Percentiles rank a stretch among this genome's conserved stretches.
These are phyloP conservation scores for Eutrema heterophyllum DNA, from an alignment of 345 rosid genomes.

Conservation along the genomic window DNA sequence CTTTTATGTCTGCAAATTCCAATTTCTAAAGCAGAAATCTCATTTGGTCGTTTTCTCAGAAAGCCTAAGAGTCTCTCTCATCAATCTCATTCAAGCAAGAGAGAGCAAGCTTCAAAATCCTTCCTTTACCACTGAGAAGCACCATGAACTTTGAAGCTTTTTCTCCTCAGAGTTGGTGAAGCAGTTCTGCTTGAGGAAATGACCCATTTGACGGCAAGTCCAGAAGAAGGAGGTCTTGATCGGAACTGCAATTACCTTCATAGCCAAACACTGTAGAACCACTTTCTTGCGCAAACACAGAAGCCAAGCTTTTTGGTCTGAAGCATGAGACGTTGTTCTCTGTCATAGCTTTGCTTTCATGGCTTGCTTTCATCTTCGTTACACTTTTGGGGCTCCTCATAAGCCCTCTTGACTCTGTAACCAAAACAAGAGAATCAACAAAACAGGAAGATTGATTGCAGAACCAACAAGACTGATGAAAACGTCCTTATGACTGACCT, in stretches of 20 bases:
- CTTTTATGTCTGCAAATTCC: slow-evolving; percentile 16
- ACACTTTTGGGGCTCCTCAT: slow-evolving; percentile 73
- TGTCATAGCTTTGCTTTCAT: slow-evolving; percentile 51
- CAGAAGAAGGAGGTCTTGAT: slow-evolving; percentile 72
- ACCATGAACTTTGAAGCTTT: slow-evolving; percentile 18
- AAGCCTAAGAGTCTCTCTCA: slow-evolving; percentile 13
- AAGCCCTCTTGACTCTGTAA: slow-evolving; percentile 49
- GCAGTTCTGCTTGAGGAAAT: slow-evolving; percentile 92
- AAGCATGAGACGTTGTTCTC: slow-evolving; percentile 65
- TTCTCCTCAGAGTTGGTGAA: slow-evolving; percentile 32
- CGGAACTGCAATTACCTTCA: slow-evolving; percentile 54
- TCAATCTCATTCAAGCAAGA: slow-evolving; percentile 14
- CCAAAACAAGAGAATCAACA: slow-evolving; percentile 11
- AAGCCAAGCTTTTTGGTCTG: slow-evolving; percentile 67
- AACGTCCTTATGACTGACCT: slow-evolving; percentile 42
- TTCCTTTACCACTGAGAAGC: slow-evolving; percentile 1
- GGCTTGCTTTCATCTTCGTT: slow-evolving; percentile 39
- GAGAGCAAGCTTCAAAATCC: neutral
- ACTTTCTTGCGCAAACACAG: slow-evolving; percentile 57
- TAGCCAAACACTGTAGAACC: slow-evolving; percentile 28
- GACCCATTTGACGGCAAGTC: slow-evolving; percentile 80
- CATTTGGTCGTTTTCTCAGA: slow-evolving; percentile 11
- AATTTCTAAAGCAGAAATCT: slow-evolving; percentile 27
- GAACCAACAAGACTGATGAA: neutral
- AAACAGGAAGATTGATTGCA: slow-evolving; percentile 12